Conservation (phyloP, 2,329 filamentous ascomycete species). For the Clonostachys sp. region DNA sequence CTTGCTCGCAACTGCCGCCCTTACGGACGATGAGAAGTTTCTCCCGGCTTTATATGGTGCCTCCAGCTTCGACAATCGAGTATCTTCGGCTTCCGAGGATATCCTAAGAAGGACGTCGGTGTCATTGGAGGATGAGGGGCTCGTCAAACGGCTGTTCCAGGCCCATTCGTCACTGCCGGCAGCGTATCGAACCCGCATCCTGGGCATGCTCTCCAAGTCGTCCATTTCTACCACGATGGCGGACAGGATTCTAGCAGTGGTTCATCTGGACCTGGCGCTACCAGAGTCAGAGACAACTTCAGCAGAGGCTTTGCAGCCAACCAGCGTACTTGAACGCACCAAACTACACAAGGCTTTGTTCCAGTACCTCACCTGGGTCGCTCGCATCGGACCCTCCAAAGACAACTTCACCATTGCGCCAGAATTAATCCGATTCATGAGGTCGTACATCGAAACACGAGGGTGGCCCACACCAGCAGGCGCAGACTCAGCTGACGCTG, state of each 20-base stretch:
- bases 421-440: conserved; percentile 63
- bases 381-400: conserved; percentile 60
- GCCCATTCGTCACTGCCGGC: conserved; percentile 72
- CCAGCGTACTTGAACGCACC: conserved; percentile 65
- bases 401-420: conserved; percentile 63
- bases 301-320: conserved; percentile 18
- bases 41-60: conserved; percentile 80
- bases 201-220: conserved; percentile 74
- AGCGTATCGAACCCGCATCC: conserved; percentile 71
- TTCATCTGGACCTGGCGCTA: conserved; percentile 55
- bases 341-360: conserved; percentile 83
- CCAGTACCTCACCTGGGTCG: conserved; percentile 81
- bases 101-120: conserved; percentile 76
- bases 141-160: conserved; percentile 64
- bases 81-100: conserved; percentile 83
- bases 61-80: conserved; percentile 74
- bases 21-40: conserved; percentile 78
- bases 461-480: conserved; percentile 74
- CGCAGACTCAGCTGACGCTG: conserved; percentile 47
- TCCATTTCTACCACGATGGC: conserved; percentile 66
- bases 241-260: conserved; percentile 61
- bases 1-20: conserved; percentile 80
- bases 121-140: conserved; percentile 62
- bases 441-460: conserved; percentile 70
- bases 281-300: background rate